Conservation (phyloP, 1,284 basidiomycete genomes). For the Pseudozyma hubeiensis region DNA sequence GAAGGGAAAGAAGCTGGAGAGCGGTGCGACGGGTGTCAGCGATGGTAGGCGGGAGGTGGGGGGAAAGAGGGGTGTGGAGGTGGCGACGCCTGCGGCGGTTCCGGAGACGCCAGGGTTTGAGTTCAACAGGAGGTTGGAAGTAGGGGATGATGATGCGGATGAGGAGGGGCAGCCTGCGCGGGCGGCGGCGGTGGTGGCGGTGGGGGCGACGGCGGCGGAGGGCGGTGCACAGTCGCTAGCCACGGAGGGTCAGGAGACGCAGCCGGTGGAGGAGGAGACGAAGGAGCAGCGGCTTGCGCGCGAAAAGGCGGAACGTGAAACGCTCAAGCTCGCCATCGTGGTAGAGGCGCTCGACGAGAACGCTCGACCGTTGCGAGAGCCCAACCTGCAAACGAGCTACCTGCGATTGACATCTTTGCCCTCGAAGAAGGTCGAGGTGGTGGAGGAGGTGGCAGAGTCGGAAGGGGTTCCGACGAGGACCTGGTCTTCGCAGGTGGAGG, state of each 20-base stretch:
- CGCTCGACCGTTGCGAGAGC: slow-evolving; percentile 50
- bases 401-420: slow-evolving; percentile 55
- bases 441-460: slow-evolving; percentile 14
- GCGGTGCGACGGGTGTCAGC: background rate
- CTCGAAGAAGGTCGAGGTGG: slow-evolving; percentile 17
- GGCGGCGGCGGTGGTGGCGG: background rate
- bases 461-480: slow-evolving; percentile 2
- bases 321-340: slow-evolving; percentile 59
- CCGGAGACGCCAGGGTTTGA: slow-evolving; percentile 50
- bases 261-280: slow-evolving; percentile 44
- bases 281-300: slow-evolving; percentile 54
- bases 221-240: background rate
- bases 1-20: slow-evolving; percentile 22
- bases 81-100: slow-evolving; percentile 31
- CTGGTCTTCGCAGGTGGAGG: slow-evolving; percentile 60
- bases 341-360: slow-evolving; percentile 66
- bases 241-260: slow-evolving; percentile 1
- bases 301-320: slow-evolving; percentile 59
- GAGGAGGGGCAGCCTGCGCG: slow-evolving; percentile 18
- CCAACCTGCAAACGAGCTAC: slow-evolving; percentile 63
- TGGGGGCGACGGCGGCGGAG: background rate
- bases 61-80: slow-evolving; percentile 13
- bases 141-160: slow-evolving; percentile 32
- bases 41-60: slow-evolving; percentile 13
- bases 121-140: slow-evolving; percentile 32